Conservation (phyloP, 1,284 basidiomycete genomes). For the Ceratobasidium sp. region DNA sequence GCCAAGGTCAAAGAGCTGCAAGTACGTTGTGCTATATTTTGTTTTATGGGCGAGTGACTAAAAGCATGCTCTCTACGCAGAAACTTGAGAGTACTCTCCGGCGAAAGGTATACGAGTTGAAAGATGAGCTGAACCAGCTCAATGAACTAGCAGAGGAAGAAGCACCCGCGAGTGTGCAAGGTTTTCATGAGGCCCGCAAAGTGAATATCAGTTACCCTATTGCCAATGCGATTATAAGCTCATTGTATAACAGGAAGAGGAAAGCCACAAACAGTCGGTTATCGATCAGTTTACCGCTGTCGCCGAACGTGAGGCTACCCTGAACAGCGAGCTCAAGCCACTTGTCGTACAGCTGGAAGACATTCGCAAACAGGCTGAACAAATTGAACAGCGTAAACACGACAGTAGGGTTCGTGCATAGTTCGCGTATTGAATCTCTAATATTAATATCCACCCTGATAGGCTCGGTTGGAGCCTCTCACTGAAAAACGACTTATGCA, state of each 20-base stretch:
- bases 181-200: conserved; percentile 66
- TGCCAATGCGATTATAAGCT: background rate
- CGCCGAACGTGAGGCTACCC: conserved; percentile 33
- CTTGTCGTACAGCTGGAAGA: conserved; percentile 44
- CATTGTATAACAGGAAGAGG: conserved; percentile 63
- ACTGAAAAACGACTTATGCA: conserved; percentile 39
- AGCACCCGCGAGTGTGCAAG: conserved; percentile 77
- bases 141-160: conserved; percentile 78
- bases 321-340: conserved; percentile 35
- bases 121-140: conserved; percentile 58
- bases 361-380: conserved; percentile 40
- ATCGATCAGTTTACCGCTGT: conserved; percentile 45
- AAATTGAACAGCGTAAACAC: conserved; percentile 31
- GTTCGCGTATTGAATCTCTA: background rate
- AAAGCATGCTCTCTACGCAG: conserved; percentile 50
- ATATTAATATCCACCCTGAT: background rate
- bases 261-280: conserved; percentile 63
- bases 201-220: conserved; percentile 60
- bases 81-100: conserved; percentile 52
- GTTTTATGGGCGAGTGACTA: too few relatives aligned
- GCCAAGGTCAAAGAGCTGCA: conserved; percentile 38
- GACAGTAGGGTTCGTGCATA: conserved; percentile 16
- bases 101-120: conserved; percentile 55
- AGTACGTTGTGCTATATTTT: background rate
- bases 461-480: conserved; percentile 38